Percentiles rank a stretch among this genome's conserved stretches.
Conservation (phyloP, 768 basidiomycete genomes). For the Tricholoma matsutake region DNA sequence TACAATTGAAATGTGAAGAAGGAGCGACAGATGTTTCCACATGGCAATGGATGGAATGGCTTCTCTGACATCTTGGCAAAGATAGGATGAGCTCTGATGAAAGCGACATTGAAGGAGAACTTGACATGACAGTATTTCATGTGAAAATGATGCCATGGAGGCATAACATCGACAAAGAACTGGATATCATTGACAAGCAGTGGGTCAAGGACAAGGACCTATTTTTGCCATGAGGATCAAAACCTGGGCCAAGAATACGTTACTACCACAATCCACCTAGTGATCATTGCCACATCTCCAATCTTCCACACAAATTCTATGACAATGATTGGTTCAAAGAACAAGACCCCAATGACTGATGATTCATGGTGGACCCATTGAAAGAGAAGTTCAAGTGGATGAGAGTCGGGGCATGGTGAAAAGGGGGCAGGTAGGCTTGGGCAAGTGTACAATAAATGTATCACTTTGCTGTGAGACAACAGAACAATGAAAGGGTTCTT, state of each 20-base stretch:
- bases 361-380: neutral
- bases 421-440: neutral
- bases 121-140: too few species aligned
- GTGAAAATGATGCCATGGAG: too few species aligned
- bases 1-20: slow-evolving; percentile 4
- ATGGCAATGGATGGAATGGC: slow-evolving; percentile 8
- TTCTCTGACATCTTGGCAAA: slow-evolving; percentile 8
- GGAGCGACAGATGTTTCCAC: slow-evolving; percentile 2
- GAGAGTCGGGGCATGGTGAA: neutral
- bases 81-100: too few species aligned
- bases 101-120: too few species aligned
- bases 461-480: neutral
- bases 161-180: too few species aligned
- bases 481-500: neutral
- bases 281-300: neutral
- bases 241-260: neutral
- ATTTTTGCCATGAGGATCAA: slow-evolving; percentile 1
- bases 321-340: neutral
- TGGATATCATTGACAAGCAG: too few species aligned
- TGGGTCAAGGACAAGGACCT: slow-evolving; percentile 9
- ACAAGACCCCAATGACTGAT: neutral
- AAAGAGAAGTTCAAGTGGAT: slow-evolving; percentile 1
- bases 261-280: neutral
- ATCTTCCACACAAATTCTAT: slow-evolving; percentile 1
- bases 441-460: neutral